Evolutionary conservation across 768 basidiomycete genomes (phyloP).

Genomic region (Russula sp.): DNA sequence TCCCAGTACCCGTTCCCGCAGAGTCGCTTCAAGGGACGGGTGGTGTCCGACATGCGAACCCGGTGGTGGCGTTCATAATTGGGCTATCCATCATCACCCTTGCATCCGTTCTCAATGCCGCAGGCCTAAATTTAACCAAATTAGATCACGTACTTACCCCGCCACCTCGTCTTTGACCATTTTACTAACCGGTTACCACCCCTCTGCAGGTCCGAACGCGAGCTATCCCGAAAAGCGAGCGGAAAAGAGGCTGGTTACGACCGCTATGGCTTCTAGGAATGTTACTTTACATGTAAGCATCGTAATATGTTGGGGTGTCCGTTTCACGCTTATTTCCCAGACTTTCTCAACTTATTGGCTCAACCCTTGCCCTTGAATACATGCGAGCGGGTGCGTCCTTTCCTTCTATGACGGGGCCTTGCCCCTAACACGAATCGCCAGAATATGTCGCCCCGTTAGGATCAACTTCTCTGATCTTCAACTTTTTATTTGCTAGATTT

Average conservation of each 20-base stretch:
- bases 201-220: conserved; percentile 57
- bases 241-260: conserved; percentile 72
- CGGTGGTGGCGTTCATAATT: conserved; percentile 72
- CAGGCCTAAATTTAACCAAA: conserved; percentile 92
- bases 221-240: conserved; percentile 66
- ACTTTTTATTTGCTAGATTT: conserved; percentile 90
- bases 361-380: conserved; percentile 80
- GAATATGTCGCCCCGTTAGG: conserved; percentile 97
- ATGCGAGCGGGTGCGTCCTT: conserved; percentile 66
- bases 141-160: conserved; percentile 61
- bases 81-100: conserved; percentile 80
- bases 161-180: not conserved
- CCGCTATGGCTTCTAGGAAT: conserved; percentile 91
- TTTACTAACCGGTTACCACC: conserved; percentile 1
- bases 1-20: not conserved
- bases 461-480: conserved; percentile 90
- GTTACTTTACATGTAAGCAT: conserved; percentile 81
- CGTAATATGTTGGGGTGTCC: not conserved
- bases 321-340: conserved; percentile 33
- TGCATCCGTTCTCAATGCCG: conserved; percentile 83
- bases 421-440: conserved; percentile 29
- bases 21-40: not conserved
- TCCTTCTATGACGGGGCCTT: not conserved
- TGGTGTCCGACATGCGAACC: conserved; percentile 39
- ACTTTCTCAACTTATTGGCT: conserved; percentile 81